Evolutionary conservation across 192 early-diverging fungal genomes (phyloP).

Genomic region (Neocallimastix lanati): DNA sequence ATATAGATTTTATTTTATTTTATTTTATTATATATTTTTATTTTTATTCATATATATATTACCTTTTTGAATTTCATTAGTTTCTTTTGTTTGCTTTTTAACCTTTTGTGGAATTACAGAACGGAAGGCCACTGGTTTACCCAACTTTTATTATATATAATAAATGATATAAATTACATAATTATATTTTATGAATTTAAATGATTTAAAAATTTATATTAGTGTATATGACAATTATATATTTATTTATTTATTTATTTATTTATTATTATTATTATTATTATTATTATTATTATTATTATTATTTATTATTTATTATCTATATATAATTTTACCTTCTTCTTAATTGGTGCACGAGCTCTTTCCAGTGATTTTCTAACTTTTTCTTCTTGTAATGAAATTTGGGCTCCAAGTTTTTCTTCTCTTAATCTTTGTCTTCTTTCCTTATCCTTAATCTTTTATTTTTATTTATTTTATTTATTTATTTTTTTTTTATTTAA

Average conservation of each 20-base stretch:
- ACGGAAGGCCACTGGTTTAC: slow-evolving; percentile 33
- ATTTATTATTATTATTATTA: background rate
- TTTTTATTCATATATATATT: background rate
- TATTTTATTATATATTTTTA: no score
- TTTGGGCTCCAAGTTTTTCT: slow-evolving; percentile 33
- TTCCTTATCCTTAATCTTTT: slow-evolving; percentile 37
- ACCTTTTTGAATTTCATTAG: slow-evolving; percentile 28
- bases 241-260: background rate
- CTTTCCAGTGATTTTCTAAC: slow-evolving; percentile 32
- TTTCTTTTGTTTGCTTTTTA: slow-evolving; percentile 29
- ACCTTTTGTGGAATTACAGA: slow-evolving; percentile 39
- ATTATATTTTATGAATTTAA: no score
- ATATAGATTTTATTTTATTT: no score
- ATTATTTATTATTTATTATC: background rate
- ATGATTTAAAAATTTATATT: no score
- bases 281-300: background rate
- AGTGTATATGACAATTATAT: no score
- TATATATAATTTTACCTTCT: slow-evolving; percentile 15
- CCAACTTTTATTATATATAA: slow-evolving; percentile 8
- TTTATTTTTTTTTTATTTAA: no score
- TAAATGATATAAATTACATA: no score
- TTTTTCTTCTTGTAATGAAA: slow-evolving; percentile 29
- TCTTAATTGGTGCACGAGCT: slow-evolving; percentile 39
- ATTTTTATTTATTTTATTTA: background rate
- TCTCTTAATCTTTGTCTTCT: slow-evolving; percentile 29